These are phyloP conservation scores for Aspergillus ellipticus DNA, from an alignment of 495 filamentous ascomycete species.

Conservation along the genomic window DNA sequence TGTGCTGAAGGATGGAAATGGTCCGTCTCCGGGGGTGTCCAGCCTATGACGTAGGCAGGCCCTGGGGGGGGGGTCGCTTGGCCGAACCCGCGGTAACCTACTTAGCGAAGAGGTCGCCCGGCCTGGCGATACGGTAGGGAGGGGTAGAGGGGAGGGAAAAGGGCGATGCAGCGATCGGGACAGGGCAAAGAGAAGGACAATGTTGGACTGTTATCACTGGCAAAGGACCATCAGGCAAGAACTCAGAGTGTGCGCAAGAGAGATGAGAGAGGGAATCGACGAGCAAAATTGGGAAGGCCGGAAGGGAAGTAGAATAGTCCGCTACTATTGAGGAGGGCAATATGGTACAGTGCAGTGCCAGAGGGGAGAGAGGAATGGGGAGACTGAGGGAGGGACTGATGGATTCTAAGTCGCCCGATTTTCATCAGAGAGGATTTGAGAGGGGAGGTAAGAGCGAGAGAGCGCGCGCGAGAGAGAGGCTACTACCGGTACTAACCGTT, in stretches of 20 bases:
- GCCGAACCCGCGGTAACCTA: slow-evolving; percentile 18
- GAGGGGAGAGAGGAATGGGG: neutral
- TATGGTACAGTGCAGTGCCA: neutral
- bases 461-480: no score
- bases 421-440: neutral
- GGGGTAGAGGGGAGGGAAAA: neutral
- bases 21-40: slow-evolving; percentile 28
- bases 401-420: neutral
- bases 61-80: slow-evolving; percentile 17
- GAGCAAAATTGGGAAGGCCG: slow-evolving; percentile 14
- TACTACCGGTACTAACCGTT: neutral
- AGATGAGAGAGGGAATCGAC: neutral
- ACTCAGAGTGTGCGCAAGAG: neutral
- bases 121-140: neutral
- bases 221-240: neutral
- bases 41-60: slow-evolving; percentile 36
- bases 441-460: neutral
- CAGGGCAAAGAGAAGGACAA: neutral
- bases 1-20: slow-evolving; percentile 23
- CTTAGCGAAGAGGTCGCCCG: neutral
- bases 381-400: neutral
- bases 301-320: slow-evolving; percentile 27
- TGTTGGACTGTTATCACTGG: neutral
- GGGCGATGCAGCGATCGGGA: neutral
- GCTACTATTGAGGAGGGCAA: slow-evolving; percentile 4